Conservation (phyloP, 768 basidiomycete species). For the Psilocybe subaeruginosa region DNA sequence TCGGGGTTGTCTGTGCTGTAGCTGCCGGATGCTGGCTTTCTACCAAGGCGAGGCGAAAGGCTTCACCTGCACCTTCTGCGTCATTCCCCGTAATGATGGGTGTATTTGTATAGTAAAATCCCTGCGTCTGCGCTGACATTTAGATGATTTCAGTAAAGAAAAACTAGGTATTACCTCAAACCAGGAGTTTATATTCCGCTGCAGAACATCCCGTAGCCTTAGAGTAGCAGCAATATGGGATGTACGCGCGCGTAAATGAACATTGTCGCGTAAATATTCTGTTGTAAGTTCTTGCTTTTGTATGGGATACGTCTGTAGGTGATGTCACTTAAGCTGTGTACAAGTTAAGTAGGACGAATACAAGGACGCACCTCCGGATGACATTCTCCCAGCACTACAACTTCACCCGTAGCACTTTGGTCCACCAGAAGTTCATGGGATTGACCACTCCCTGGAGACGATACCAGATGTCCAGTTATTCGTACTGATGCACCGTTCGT, state of each 20-base stretch:
- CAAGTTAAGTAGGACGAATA: not conserved
- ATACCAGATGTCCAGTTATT: conserved; percentile 45
- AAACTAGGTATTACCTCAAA: conserved; percentile 58
- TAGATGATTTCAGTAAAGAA: not conserved
- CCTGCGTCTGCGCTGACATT: conserved; percentile 57
- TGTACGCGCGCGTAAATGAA: conserved; percentile 87
- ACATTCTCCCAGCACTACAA: conserved; percentile 48
- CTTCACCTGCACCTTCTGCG: conserved; percentile 95
- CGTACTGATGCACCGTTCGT: conserved; percentile 45
- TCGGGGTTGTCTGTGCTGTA: conserved; percentile 16
- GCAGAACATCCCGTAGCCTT: conserved; percentile 64
- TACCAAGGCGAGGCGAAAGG: conserved; percentile 68
- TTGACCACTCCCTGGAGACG: conserved; percentile 48
- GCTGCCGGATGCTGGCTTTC: conserved; percentile 31
- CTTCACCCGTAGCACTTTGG: conserved; percentile 27
- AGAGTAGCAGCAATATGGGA: conserved; percentile 73
- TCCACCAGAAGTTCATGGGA: conserved; percentile 51
- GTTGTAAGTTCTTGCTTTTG: conserved; percentile 84
- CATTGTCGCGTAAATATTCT: conserved; percentile 83
- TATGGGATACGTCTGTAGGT: conserved; percentile 77
- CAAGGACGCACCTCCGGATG: conserved; percentile 42
- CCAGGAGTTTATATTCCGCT: conserved; percentile 60
- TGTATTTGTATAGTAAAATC: conserved; percentile 78
- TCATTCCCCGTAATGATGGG: conserved; percentile 91
- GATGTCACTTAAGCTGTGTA: not conserved